Evolutionary conservation across 306 rosid species (phyloP).

Genomic region (Aeschynomene evenia): DNA sequence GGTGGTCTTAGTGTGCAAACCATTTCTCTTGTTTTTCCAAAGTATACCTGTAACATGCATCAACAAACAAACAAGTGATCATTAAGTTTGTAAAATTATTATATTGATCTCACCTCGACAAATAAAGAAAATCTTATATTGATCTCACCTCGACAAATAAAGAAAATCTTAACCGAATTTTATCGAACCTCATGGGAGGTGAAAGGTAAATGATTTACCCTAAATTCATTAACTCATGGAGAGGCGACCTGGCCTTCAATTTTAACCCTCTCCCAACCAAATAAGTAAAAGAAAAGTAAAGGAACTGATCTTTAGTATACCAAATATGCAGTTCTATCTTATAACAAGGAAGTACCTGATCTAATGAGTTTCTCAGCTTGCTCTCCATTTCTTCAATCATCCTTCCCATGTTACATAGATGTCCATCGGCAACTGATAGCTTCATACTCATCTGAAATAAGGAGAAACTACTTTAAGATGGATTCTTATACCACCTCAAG

Average conservation of each 20-base stretch:
- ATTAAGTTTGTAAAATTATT: no score
- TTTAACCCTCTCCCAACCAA: neutral
- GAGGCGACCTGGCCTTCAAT: neutral
- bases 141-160: no score
- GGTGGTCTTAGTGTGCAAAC: slow-evolving; percentile 97
- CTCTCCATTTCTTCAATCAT: slow-evolving; percentile 99
- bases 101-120: no score
- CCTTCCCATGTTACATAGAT: slow-evolving; percentile 95
- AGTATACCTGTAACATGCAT: slow-evolving; percentile 65
- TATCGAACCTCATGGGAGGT: no score
- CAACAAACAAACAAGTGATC: neutral
- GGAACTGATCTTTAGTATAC: neutral
- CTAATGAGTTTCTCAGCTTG: slow-evolving; percentile 91
- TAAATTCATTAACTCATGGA: neutral
- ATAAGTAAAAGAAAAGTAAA: neutral
- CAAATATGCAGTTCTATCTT: slow-evolving; percentile 4
- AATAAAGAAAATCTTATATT: no score
- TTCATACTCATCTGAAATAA: slow-evolving; percentile 77
- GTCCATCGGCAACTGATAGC: slow-evolving; percentile 81
- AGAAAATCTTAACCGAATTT: no score
- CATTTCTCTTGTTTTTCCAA: slow-evolving; percentile 99
- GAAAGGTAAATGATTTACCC: no score
- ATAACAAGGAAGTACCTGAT: slow-evolving; percentile 60
- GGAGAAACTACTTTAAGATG: slow-evolving; percentile 4
- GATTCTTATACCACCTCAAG: neutral